Conservation (phyloP, 345 rosid genomes). For the Angophora floribunda region DNA sequence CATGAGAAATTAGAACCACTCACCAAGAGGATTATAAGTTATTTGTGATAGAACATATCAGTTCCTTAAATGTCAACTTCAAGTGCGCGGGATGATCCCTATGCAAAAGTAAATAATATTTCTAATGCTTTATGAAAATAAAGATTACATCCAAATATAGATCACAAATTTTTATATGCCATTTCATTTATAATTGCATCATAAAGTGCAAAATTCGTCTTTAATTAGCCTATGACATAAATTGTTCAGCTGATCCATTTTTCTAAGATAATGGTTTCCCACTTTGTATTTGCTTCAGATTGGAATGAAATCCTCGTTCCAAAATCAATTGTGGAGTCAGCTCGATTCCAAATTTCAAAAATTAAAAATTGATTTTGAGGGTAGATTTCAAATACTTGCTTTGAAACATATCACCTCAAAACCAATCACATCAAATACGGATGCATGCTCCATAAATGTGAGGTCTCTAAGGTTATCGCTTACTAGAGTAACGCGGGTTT, state of each 20-base stretch:
- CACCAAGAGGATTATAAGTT: neutral
- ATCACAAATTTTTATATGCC: neutral
- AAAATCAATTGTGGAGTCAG: neutral
- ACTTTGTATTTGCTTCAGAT: neutral
- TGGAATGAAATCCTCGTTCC: neutral
- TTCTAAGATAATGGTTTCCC: neutral
- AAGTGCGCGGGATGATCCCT: neutral
- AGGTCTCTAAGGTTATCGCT: neutral
- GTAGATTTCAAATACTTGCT: too few species aligned
- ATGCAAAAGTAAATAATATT: neutral
- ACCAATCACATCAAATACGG: neutral
- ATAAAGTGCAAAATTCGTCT: neutral
- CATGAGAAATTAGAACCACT: neutral
- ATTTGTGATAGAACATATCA: neutral
- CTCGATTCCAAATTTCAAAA: neutral
- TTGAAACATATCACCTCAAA: neutral
- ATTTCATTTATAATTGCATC: neutral
- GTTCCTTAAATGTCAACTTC: neutral
- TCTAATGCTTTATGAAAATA: too few species aligned
- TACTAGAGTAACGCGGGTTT: neutral
- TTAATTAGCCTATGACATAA: neutral
- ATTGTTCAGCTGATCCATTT: neutral
- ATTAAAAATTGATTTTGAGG: neutral
- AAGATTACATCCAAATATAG: too few species aligned
- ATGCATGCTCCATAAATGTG: neutral